phyloP scores from a whole-genome alignment of 202 grass and related monocot species.

The Brachypodium distachyon region DNA sequence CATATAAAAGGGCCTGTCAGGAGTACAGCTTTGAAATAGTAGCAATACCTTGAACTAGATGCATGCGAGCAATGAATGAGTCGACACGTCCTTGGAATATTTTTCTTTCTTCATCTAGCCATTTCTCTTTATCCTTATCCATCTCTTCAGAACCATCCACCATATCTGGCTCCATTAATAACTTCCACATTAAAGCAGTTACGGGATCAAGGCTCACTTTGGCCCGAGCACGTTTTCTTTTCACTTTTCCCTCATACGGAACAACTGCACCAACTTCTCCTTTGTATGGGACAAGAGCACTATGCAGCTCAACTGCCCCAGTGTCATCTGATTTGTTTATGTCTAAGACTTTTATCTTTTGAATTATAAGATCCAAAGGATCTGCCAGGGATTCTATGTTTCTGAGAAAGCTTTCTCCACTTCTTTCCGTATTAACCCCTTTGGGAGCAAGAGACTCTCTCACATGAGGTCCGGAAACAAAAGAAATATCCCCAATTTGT shows the following conservation, averaged over 20 bases:
- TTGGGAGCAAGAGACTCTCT: neutral
- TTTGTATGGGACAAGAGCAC: slow-evolving; percentile 51
- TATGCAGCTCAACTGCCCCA: slow-evolving; percentile 3
- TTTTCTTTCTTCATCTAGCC: slow-evolving; percentile 62
- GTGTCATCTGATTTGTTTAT: slow-evolving; percentile 28
- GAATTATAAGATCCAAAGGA: slow-evolving; percentile 51
- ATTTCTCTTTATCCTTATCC: slow-evolving; percentile 56
- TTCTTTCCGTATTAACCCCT: slow-evolving; percentile 1
- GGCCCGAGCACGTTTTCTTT: slow-evolving; percentile 42
- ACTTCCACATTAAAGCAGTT: slow-evolving; percentile 66
- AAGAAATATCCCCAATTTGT: slow-evolving; percentile 10
- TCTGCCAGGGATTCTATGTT: neutral
- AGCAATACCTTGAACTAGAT: slow-evolving; percentile 76
- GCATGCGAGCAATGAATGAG: slow-evolving; percentile 83
- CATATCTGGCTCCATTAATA: slow-evolving; percentile 65
- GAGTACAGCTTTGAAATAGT: neutral
- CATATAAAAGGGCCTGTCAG: neutral
- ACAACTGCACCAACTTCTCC: slow-evolving; percentile 39
- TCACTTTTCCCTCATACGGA: slow-evolving; percentile 39
- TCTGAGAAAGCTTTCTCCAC: slow-evolving; percentile 22
- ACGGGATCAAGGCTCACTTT: slow-evolving; percentile 62
- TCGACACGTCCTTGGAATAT: slow-evolving; percentile 59
- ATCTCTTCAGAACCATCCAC: slow-evolving; percentile 31
- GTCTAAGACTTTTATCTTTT: slow-evolving; percentile 37
- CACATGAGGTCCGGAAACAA: neutral